Percentiles rank a stretch among this genome's conserved stretches.
Conservation (phyloP, 345 rosid species). For the Acer negundo region DNA sequence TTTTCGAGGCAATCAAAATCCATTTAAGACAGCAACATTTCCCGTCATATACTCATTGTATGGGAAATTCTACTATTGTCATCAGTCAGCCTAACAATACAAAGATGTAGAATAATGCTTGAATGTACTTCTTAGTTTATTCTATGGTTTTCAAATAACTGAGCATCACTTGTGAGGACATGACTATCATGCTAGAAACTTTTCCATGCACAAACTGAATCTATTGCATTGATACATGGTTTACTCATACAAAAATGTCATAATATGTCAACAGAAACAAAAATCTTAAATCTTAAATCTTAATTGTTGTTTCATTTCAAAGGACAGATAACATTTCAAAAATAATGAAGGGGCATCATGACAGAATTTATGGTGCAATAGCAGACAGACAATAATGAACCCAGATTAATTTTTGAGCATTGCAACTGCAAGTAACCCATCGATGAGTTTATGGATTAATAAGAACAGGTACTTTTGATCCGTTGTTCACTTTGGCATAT, state of each 20-base stretch:
- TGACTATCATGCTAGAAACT: neutral
- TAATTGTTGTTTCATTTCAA: neutral
- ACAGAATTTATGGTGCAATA: neutral
- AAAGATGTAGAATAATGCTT: neutral
- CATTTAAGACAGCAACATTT: too few relatives aligned
- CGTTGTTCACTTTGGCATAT: neutral
- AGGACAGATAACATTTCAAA: neutral
- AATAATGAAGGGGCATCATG: neutral
- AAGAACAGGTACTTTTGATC: neutral
- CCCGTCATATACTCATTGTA: too few relatives aligned
- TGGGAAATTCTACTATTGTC: neutral
- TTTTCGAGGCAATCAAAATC: neutral
- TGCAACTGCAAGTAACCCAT: neutral
- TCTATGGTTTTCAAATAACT: neutral
- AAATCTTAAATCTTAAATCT: neutral
- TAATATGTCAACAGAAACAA: neutral
- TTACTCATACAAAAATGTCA: neutral
- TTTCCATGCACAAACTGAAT: neutral
- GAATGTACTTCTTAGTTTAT: neutral
- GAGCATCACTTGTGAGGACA: neutral
- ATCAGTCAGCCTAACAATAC: neutral
- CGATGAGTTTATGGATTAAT: neutral
- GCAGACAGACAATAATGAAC: neutral
- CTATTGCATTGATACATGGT: neutral
- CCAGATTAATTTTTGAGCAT: neutral